Percentiles rank a stretch among this genome's conserved stretches.
These are phyloP conservation scores for Zygotorulaspora chibaensis DNA, from an alignment of 805 yeast species.

Conservation along the genomic window DNA sequence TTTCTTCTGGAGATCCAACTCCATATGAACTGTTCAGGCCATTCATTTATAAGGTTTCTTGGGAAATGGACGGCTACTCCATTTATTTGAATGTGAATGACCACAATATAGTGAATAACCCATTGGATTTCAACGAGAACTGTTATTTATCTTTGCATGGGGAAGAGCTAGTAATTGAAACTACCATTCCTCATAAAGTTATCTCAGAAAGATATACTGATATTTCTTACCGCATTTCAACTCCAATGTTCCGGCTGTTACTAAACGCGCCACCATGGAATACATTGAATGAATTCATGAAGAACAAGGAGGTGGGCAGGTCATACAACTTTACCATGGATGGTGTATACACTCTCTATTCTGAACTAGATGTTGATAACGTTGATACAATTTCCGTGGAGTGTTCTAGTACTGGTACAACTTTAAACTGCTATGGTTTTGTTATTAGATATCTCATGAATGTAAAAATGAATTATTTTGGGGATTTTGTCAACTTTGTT, in stretches of 20 bases:
- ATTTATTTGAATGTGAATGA: conserved; percentile 79
- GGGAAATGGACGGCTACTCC: conserved; percentile 56
- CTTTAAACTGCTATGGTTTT: conserved; percentile 73
- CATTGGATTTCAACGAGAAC: conserved; percentile 78
- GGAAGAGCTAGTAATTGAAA: conserved; percentile 42
- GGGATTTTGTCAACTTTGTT: conserved; percentile 74
- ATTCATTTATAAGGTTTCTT: conserved; percentile 52
- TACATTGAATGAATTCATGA: conserved; percentile 68
- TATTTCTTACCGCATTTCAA: conserved; percentile 46
- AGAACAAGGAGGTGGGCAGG: conserved; percentile 59
- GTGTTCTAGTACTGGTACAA: conserved; percentile 61
- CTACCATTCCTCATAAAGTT: conserved; percentile 56
- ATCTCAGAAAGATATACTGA: conserved; percentile 49
- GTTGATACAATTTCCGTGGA: conserved; percentile 66
- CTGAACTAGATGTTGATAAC: conserved; percentile 56
- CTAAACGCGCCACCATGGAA: conserved; percentile 91
- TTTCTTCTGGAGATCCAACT: conserved; percentile 63
- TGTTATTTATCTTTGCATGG: conserved; percentile 73
- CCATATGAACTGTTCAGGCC: conserved; percentile 80
- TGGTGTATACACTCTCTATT: conserved; percentile 64
- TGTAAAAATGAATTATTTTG: conserved; percentile 84
- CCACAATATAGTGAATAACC: conserved; percentile 81
- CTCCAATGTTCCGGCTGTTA: conserved; percentile 58
- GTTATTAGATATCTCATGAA: conserved; percentile 69
- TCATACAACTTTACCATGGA: conserved; percentile 54